These are phyloP conservation scores for Discostella stelligera DNA, from an alignment of 352 stramenopile genomes.

Conservation along the genomic window DNA sequence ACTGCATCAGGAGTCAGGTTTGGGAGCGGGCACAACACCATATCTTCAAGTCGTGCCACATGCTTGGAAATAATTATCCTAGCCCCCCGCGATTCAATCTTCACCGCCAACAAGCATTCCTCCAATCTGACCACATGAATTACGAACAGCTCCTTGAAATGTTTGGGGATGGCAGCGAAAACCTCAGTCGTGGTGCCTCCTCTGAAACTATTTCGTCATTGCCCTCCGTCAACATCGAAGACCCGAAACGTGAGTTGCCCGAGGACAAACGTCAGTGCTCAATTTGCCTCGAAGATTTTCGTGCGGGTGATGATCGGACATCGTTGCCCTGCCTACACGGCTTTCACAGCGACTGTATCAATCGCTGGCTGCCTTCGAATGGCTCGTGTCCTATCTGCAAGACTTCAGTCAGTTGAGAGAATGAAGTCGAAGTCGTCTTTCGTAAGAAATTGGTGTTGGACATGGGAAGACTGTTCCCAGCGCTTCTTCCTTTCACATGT, in stretches of 20 bases:
- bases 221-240: conserved; percentile 34
- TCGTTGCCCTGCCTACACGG: conserved; percentile 72
- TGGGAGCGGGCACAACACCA: no score
- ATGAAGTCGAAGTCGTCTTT: neutral
- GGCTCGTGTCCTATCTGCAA: conserved; percentile 75
- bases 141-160: conserved; percentile 62
- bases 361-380: conserved; percentile 69
- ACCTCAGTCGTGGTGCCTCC: conserved; percentile 39
- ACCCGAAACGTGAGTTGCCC: conserved; percentile 36
- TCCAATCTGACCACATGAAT: conserved; percentile 36
- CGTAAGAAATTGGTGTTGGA: neutral
- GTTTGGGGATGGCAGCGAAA: conserved; percentile 69
- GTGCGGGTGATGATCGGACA: conserved; percentile 55
- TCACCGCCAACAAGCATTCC: neutral
- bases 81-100: neutral
- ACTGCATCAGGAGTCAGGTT: neutral
- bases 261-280: conserved; percentile 56
- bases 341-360: conserved; percentile 68
- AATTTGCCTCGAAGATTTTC: conserved; percentile 77
- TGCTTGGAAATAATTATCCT: neutral
- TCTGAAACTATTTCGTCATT: conserved; percentile 52
- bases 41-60: no score
- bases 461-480: neutral
- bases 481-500: neutral
- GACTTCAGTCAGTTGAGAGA: conserved; percentile 14